Evolutionary conservation across 2,329 filamentous ascomycete genomes (phyloP), one percentile per base, ranked within the genome.

Genomic region (Penicillium occitanis): DNA sequence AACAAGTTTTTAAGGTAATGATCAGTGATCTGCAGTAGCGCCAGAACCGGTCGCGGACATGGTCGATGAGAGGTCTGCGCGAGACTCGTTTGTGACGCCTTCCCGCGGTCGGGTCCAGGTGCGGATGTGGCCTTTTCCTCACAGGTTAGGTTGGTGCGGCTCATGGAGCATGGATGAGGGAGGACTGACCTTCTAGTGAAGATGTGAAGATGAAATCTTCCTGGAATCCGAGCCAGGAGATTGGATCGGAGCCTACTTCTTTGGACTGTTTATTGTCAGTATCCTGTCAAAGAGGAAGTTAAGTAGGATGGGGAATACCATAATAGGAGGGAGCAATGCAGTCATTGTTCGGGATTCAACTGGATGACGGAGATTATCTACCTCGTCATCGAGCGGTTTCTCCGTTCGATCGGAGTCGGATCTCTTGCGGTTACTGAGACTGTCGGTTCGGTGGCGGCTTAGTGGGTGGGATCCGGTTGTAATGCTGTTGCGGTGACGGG

Each of bases 221-320:
- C 64, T 94, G 93, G 73, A 99, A 99, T n/a, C 89, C 91, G 46
- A 99, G 80, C 90, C 93, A 97, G 76, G 88, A 91, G 55, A 96
- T 83, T 63, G 93, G 93, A 78, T 98, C 92, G 68, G 89, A 87
- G 76, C 97, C 93, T 42, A 97, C 88, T 13, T 86, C 83, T 78
- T 97, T 97, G 58, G 90, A 87, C 92, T 93, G 72, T 37, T 67
- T n/a, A 63, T 59, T 17, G 2, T 61, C 50, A 14, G 57, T 25
- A 63, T 19, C 25, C 4, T 66, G 30, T 28, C 37, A 50, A 13
- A 46, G 14, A 25, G 13, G 13, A 33, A 28, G n/a, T 5, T 8
- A 51, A 8, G n/a, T 14, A 46, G n/a, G 22, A 51, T 25, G 30
- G 44, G 55, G 80, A 86, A 75, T 82, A 93, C 91, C 86, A 97